These are phyloP conservation scores for Alternaria incomplexa DNA, from an alignment of 2,329 filamentous ascomycete genomes.

Conservation along the genomic window DNA sequence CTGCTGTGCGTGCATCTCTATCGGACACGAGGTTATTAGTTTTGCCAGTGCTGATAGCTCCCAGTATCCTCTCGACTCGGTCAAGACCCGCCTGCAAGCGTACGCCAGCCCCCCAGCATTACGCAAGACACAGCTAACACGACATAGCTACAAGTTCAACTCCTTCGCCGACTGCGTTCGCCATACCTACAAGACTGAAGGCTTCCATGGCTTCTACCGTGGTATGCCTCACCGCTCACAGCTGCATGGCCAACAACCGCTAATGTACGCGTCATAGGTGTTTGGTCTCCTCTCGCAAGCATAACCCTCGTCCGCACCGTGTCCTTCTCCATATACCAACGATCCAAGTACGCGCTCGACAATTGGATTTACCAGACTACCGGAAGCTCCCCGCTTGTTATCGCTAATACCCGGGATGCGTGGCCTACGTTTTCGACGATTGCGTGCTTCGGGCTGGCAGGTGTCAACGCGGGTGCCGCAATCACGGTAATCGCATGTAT, in stretches of 20 bases:
- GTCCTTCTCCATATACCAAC: conserved; percentile 81
- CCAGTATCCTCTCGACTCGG: conserved; percentile 81
- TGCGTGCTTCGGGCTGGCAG: conserved; percentile 77
- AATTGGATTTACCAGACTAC: conserved; percentile 70
- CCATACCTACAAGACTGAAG: conserved; percentile 70
- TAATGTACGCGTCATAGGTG: conserved; percentile 55
- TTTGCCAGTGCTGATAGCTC: conserved; percentile 25
- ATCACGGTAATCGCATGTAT: conserved; percentile 80
- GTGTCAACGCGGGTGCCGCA: conserved; percentile 77
- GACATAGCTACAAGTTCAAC: conserved; percentile 68
- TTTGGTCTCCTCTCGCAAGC: conserved; percentile 79
- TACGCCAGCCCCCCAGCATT: conserved; percentile 31
- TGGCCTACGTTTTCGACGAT: conserved; percentile 77
- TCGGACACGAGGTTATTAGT: no score
- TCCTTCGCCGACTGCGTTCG: conserved; percentile 76
- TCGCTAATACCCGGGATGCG: conserved; percentile 72
- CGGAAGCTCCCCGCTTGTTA: conserved; percentile 72
- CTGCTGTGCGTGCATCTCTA: conserved; percentile 58
- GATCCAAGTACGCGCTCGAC: conserved; percentile 75
- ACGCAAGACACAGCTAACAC: conserved; percentile 20
- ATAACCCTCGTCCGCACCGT: conserved; percentile 79
- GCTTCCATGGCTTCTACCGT: conserved; percentile 58
- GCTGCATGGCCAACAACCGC: conserved; percentile 5
- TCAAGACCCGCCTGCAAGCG: conserved; percentile 89
- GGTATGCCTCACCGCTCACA: conserved; percentile 51